Evolutionary conservation across 1,284 basidiomycete genomes (phyloP).

Genomic region (Apiotrichum mycotoxinovorans): DNA sequence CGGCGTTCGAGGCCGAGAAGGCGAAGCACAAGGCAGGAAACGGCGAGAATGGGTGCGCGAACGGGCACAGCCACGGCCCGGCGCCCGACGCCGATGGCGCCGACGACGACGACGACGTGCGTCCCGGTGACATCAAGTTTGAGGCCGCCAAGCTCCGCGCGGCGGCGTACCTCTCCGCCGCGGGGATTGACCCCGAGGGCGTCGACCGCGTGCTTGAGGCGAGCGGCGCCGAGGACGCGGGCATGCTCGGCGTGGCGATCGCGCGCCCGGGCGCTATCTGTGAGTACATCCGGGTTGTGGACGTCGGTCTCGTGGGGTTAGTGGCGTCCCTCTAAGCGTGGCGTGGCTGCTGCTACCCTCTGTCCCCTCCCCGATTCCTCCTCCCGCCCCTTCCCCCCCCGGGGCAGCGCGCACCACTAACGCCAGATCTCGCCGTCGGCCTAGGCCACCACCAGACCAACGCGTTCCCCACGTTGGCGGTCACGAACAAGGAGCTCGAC

Average conservation of each 20-base stretch:
- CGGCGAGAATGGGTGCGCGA: slow-evolving; percentile 22
- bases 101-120: slow-evolving; percentile 25
- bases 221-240: slow-evolving; percentile 61
- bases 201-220: slow-evolving; percentile 63
- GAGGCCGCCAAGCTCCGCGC: slow-evolving; percentile 37
- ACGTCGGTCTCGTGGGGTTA: too few species aligned
- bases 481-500: slow-evolving; percentile 66
- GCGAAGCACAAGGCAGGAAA: slow-evolving; percentile 7
- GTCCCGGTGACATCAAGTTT: slow-evolving; percentile 40
- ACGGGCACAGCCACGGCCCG: slow-evolving; percentile 23
- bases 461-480: slow-evolving; percentile 43
- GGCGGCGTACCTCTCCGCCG: slow-evolving; percentile 26
- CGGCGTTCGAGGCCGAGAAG: background rate
- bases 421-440: slow-evolving; percentile 41
- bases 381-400: background rate
- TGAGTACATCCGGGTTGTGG: too few species aligned
- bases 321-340: too few species aligned
- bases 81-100: slow-evolving; percentile 18
- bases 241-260: slow-evolving; percentile 57
- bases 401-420: background rate
- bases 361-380: background rate
- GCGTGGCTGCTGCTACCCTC: too few species aligned
- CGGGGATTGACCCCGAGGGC: slow-evolving; percentile 48
- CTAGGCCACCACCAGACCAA: slow-evolving; percentile 45
- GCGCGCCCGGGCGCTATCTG: slow-evolving; percentile 60